These are phyloP conservation scores for Rubia tinctorum DNA, from an alignment of 305 asterid genomes.

Conservation along the genomic window DNA sequence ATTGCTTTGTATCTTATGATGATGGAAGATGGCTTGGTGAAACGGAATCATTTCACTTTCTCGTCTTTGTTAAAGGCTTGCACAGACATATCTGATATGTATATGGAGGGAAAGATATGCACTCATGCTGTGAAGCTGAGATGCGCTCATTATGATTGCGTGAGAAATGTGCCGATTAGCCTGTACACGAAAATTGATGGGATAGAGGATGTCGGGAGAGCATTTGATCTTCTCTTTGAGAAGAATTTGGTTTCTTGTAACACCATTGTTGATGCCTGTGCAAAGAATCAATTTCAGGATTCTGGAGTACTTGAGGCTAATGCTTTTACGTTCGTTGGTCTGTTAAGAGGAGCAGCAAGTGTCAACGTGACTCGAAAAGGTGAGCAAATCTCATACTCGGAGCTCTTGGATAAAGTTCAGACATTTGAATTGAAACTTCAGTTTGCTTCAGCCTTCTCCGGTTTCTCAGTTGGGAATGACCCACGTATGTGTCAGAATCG, in stretches of 20 bases:
- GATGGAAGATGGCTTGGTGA: slow-evolving; percentile 51
- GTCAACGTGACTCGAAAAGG: slow-evolving; percentile 85
- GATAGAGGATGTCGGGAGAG: slow-evolving; percentile 11
- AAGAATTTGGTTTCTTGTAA: too few species aligned
- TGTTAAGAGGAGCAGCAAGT: slow-evolving; percentile 91
- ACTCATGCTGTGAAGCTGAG: slow-evolving; percentile 65
- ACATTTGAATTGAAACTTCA: too few species aligned
- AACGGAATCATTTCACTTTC: slow-evolving; percentile 81
- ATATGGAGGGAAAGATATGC: slow-evolving; percentile 55
- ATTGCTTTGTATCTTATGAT: slow-evolving; percentile 55
- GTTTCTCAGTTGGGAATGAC: too few species aligned
- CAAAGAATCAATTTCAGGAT: neutral
- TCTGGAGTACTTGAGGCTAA: slow-evolving; percentile 37
- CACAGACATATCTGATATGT: slow-evolving; percentile 46
- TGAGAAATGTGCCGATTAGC: slow-evolving; percentile 77
- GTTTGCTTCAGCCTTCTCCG: too few species aligned
- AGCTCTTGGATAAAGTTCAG: too few species aligned
- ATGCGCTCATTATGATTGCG: slow-evolving; percentile 53
- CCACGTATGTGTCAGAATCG: too few species aligned
- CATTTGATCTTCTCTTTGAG: too few species aligned
- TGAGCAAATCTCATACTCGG: slow-evolving; percentile 41
- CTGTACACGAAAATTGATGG: slow-evolving; percentile 66
- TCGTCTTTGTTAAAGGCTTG: slow-evolving; percentile 75
- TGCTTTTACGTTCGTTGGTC: slow-evolving; percentile 81
- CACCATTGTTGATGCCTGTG: too few species aligned